Evolutionary conservation across 2,329 filamentous ascomycete genomes (phyloP).

Genomic region (Emydomyces testavorans): DNA sequence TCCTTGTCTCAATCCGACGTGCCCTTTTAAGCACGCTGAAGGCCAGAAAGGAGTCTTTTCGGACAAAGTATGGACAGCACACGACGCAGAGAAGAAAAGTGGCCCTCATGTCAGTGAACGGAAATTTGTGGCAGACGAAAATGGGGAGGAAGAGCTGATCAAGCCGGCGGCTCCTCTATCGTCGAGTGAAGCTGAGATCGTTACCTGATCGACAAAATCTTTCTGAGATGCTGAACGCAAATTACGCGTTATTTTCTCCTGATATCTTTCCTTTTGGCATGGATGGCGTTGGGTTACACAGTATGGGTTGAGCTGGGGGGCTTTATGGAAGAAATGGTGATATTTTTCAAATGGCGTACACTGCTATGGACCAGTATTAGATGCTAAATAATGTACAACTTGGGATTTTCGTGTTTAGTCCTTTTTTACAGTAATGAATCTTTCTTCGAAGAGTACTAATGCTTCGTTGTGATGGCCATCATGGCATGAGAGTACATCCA

Average conservation of each 20-base stretch:
- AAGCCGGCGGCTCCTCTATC: conserved; percentile 44
- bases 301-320: background rate
- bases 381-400: conserved; percentile 7
- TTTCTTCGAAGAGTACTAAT: background rate
- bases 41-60: conserved; percentile 76
- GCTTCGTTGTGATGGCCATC: background rate
- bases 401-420: background rate
- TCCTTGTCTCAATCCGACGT: conserved; percentile 80
- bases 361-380: conserved; percentile 1
- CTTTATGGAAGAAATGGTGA: background rate
- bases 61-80: conserved; percentile 83
- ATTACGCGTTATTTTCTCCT: conserved; percentile 1
- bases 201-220: conserved; percentile 13
- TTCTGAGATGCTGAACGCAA: background rate
- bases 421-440: background rate
- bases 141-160: conserved; percentile 56
- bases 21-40: conserved; percentile 79
- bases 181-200: conserved; percentile 12
- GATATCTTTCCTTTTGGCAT: conserved; percentile 9
- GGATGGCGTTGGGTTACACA: conserved; percentile 11
- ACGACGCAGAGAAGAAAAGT: conserved; percentile 27
- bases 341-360: background rate
- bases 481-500: background rate
- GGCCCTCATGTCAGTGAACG: conserved; percentile 72
- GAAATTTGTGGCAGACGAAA: conserved; percentile 61